Evolutionary conservation across 257 asterid species (phyloP).

Genomic region (Fraxinus excelsior): DNA sequence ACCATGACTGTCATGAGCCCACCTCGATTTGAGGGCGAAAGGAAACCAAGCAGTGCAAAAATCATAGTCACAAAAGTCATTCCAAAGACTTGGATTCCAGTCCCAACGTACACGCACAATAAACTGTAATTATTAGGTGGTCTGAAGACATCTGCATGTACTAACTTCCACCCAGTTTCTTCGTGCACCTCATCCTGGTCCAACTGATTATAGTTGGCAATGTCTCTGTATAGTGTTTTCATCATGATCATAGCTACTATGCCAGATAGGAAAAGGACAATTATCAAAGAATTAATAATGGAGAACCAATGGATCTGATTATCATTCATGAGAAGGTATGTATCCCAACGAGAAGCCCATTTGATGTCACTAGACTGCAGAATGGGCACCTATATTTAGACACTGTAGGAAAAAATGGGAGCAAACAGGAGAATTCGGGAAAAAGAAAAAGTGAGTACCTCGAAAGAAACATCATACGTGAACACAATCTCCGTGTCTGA

Average conservation of each 20-base stretch:
- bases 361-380: constrained; percentile 52
- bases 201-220: constrained; percentile 48
- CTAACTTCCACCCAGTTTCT: constrained; percentile 58
- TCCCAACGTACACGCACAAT: constrained; percentile 53
- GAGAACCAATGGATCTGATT: constrained; percentile 57
- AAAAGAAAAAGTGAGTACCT: constrained; percentile 33
- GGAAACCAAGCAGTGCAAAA: constrained; percentile 56
- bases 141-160: constrained; percentile 58
- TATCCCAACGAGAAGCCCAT: constrained; percentile 67
- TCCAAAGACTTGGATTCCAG: constrained; percentile 55
- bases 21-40: constrained; percentile 57
- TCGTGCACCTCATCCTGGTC: constrained; percentile 51
- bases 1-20: constrained; percentile 57
- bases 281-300: constrained; percentile 52
- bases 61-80: constrained; percentile 55
- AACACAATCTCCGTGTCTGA: constrained; percentile 46
- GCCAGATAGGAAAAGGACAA: constrained; percentile 57
- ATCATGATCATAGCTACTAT: constrained; percentile 61
- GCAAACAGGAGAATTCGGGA: not conserved
- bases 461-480: constrained; percentile 53
- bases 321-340: constrained; percentile 50
- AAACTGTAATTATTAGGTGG: constrained; percentile 41
- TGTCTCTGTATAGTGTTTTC: constrained; percentile 52
- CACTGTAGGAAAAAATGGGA: not conserved
- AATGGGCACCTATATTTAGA: not conserved